Percentiles rank a stretch among this genome's conserved stretches.
Evolutionary conservation across 768 basidiomycete species (phyloP).

Genomic region (Trametopsis cervina): DNA sequence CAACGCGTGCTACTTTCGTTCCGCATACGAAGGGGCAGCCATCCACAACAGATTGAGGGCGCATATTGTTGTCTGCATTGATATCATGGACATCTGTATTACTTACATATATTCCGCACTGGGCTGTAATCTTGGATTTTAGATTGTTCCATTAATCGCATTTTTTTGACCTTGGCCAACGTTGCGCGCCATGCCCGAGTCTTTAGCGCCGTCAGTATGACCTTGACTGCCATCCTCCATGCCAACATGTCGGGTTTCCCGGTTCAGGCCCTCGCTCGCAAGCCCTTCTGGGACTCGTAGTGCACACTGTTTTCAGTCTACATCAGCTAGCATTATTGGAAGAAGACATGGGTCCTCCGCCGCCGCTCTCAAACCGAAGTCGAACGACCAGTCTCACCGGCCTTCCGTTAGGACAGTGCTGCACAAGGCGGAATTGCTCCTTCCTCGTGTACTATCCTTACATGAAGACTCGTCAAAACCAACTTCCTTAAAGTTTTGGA

Average conservation of each 20-base stretch:
- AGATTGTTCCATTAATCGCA: too few species aligned
- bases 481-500: conserved; percentile 40
- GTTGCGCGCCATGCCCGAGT: not conserved
- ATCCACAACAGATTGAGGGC: too few species aligned
- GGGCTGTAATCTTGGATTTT: too few species aligned
- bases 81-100: too few species aligned
- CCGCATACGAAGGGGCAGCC: not conserved
- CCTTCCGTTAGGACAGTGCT: conserved; percentile 34
- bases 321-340: not conserved
- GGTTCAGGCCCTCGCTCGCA: conserved; percentile 15
- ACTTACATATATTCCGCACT: too few species aligned
- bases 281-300: conserved; percentile 7
- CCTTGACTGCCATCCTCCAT: conserved; percentile 13
- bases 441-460: conserved; percentile 37
- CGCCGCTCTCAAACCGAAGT: conserved; percentile 4
- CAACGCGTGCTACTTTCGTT: not conserved
- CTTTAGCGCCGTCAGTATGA: conserved; percentile 5
- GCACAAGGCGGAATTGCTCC: conserved; percentile 39
- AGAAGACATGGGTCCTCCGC: conserved; percentile 16
- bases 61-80: too few species aligned
- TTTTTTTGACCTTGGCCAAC: too few species aligned
- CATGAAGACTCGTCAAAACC: conserved; percentile 15
- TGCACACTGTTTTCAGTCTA: not conserved
- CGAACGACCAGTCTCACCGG: not conserved
- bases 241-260: conserved; percentile 23